Evolutionary conservation across 257 asterid species (phyloP).

Genomic region (Rauvolfia tetraphylla): DNA sequence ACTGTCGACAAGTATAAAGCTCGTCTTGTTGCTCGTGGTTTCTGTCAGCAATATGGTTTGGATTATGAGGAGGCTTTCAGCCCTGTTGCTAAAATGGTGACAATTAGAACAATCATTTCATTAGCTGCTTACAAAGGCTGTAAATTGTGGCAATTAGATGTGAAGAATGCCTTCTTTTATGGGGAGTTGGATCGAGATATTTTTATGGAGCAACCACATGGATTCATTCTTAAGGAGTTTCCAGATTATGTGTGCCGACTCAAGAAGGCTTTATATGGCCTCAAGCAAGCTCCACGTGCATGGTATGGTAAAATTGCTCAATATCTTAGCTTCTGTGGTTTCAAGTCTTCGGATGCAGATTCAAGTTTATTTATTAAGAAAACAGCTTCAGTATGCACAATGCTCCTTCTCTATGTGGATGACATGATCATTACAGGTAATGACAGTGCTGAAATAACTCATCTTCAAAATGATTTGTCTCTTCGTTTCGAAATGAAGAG

Average conservation of each 20-base stretch:
- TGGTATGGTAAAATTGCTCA: constrained; percentile 32
- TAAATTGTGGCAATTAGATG: constrained; percentile 16
- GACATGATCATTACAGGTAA: constrained; percentile 11
- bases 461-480: constrained; percentile 15
- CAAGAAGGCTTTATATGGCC: constrained; percentile 27
- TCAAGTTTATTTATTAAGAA: constrained; percentile 26
- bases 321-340: too few relatives aligned
- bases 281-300: constrained; percentile 30
- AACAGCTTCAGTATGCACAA: not conserved
- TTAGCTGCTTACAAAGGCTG: constrained; percentile 1
- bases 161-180: too few relatives aligned
- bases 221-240: constrained; percentile 19
- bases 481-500: constrained; percentile 23
- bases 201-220: constrained; percentile 27
- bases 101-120: not conserved
- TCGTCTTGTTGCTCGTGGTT: too few relatives aligned
- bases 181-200: constrained; percentile 11
- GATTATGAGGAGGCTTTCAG: constrained; percentile 21
- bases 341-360: constrained; percentile 14
- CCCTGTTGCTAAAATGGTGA: constrained; percentile 11
- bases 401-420: not conserved
- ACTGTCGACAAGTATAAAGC: too few relatives aligned
- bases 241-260: constrained; percentile 17
- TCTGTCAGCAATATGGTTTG: constrained; percentile 17
- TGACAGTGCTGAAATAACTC: constrained; percentile 9